A percentile compares a stretch with the other conserved stretches of the same genome.
Evolutionary conservation across 2,329 filamentous ascomycete species (phyloP).

Genomic region (Hypoxylon sp.): DNA sequence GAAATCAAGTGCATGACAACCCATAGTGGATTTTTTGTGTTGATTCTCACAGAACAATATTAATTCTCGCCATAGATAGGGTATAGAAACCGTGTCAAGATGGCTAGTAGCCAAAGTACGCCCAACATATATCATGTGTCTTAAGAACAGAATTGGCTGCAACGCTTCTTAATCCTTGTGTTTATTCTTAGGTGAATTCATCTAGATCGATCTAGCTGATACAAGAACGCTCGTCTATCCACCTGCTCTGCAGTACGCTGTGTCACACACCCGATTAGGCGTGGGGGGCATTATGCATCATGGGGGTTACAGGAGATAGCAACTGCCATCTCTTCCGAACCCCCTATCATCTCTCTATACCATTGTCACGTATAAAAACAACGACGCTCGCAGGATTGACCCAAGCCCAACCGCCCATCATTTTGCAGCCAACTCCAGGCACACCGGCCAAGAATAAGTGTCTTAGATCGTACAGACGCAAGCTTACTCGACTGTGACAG

Average conservation of each 20-base stretch:
- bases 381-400: conserved; percentile 44
- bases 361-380: conserved; percentile 41
- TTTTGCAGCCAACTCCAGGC: conserved; percentile 46
- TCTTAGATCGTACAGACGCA: conserved; percentile 23
- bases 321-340: conserved; percentile 15
- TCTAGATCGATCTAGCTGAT: conserved; percentile 31
- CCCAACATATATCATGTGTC: neutral
- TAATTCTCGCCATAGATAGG: neutral
- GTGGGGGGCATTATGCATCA: conserved; percentile 30
- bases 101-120: neutral
- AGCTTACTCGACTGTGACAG: conserved; percentile 94
- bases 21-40: neutral
- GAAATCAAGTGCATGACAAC: neutral
- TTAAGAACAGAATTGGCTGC: neutral
- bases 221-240: conserved; percentile 32
- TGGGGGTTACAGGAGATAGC: conserved; percentile 31
- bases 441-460: conserved; percentile 33
- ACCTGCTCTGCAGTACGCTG: conserved; percentile 24
- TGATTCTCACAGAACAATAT: neutral
- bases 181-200: conserved; percentile 31
- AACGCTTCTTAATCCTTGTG: conserved; percentile 20
- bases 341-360: conserved; percentile 37
- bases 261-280: conserved; percentile 24
- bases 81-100: neutral
- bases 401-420: conserved; percentile 43